Evolutionary conservation across 306 rosid genomes (phyloP).

Genomic region (Luffa acutangula): DNA sequence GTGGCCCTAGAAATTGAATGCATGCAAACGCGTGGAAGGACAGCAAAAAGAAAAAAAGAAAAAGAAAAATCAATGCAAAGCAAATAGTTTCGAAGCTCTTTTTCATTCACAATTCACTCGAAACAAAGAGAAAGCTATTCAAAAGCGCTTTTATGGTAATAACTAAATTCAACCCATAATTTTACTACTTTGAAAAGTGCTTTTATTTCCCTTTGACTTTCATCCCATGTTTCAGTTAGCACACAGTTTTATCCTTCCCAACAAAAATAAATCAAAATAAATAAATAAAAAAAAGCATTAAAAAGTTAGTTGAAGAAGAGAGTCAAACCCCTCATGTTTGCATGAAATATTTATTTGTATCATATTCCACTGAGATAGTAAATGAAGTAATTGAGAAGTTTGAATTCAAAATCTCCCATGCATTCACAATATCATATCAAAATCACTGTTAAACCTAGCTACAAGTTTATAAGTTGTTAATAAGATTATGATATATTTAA

Average conservation of each 20-base stretch:
- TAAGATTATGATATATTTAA: too few relatives aligned
- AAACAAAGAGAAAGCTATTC: background rate
- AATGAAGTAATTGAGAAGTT: background rate
- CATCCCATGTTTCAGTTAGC: background rate
- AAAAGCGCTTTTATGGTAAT: background rate
- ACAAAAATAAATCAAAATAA: too few relatives aligned
- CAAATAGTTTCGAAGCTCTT: background rate
- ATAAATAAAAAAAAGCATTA: background rate
- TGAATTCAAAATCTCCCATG: background rate
- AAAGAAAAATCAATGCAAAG: background rate
- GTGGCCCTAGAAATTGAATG: background rate
- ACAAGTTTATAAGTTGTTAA: too few relatives aligned
- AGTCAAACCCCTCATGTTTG: background rate
- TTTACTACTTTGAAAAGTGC: background rate
- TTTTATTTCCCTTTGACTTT: constrained; percentile 6
- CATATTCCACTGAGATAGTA: background rate
- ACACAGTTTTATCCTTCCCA: background rate
- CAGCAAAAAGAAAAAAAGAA: background rate
- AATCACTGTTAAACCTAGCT: too few relatives aligned
- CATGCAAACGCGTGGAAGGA: background rate
- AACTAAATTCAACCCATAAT: background rate
- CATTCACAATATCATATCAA: too few relatives aligned
- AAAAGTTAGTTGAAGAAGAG: background rate
- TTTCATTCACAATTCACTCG: background rate
- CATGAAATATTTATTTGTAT: background rate